Base-by-base conservation (phyloP, 1,284 basidiomycete species). In the Pseudozyma tsukubaensis region DNA sequence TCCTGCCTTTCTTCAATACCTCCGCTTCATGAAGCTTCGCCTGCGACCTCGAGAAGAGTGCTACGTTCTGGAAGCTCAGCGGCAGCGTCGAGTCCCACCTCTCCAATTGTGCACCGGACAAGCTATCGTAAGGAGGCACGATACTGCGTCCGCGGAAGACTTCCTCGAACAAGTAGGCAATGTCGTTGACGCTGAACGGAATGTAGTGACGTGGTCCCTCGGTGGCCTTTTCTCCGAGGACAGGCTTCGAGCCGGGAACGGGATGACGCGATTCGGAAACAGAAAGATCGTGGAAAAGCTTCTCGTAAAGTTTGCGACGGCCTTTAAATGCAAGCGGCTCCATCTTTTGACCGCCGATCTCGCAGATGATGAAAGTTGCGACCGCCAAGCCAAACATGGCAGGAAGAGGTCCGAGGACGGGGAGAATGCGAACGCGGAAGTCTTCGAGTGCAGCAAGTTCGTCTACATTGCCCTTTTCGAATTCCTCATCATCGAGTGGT, bases 371-470 rank as follows among this genome's bases (percentile, higher is more conserved):
- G 52, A 76, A 83, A 14, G 79, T 83, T 0, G 83, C 83, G 1
- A 78, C 81, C 0, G 80, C 81, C 10, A 84, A 56, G 0, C 83
- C 83, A 55, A 84, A 84, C 78, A 84, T 84, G 59, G 80, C 82
- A 4, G 83, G 83, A 6, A 84, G 53, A 1, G 83, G 80, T 0
- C 92, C 92, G 7, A 95, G 88, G 7, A 95, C 94, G 34, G 94
- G 94, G 7, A 96, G 84, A 70, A 95, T 94, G 47, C 94, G 88
- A 6, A 96, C 94, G 37, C 97, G 88, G 86, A 98, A 99, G 83
- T 97, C 94, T 81, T 96, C 92, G 65, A 98, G 92, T 5, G 92
- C 92, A 11, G 92, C 91, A 3, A 99, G 88, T 85, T 99, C 95
- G 79, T 93, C 91, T 6, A 98, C 91, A 19, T 91, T 87, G 13